phyloP scores from a whole-genome alignment of 2,329 filamentous ascomycete species.

The Blastomyces silverae region DNA sequence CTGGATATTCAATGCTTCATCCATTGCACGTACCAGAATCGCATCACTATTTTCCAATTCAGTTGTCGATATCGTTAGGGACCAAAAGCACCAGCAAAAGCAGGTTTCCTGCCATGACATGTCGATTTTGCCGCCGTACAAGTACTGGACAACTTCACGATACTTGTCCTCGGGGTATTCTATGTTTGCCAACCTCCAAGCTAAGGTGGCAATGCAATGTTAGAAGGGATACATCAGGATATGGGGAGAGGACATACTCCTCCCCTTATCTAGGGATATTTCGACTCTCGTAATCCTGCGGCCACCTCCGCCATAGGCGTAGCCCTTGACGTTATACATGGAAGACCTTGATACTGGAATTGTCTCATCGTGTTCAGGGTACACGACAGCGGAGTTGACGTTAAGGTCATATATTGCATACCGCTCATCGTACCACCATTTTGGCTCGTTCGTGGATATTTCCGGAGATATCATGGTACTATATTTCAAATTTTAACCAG shows the following conservation, averaged over 20 bases:
- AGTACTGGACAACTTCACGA: slow-evolving; percentile 54
- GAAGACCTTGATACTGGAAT: slow-evolving; percentile 47
- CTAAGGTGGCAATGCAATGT: slow-evolving; percentile 21
- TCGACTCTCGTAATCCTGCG: slow-evolving; percentile 75
- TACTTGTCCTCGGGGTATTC: slow-evolving; percentile 83
- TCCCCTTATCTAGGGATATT: slow-evolving; percentile 74
- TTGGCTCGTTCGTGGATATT: slow-evolving; percentile 62
- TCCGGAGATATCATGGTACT: slow-evolving; percentile 76
- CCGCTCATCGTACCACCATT: slow-evolving; percentile 80
- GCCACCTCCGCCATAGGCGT: slow-evolving; percentile 86
- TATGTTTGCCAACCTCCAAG: slow-evolving; percentile 70
- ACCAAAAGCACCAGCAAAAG: slow-evolving; percentile 94
- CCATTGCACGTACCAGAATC: slow-evolving; percentile 79
- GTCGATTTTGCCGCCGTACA: slow-evolving; percentile 72
- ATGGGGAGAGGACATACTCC: slow-evolving; percentile 36
- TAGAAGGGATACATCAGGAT: not conserved
- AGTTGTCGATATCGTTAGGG: slow-evolving; percentile 57
- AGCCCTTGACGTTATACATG: slow-evolving; percentile 64
- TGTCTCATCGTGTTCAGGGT: slow-evolving; percentile 69
- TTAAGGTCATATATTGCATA: slow-evolving; percentile 92
- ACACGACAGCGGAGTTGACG: slow-evolving; percentile 74
- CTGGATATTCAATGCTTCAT: slow-evolving; percentile 78
- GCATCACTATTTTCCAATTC: slow-evolving; percentile 61
- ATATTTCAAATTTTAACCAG: slow-evolving; percentile 10
- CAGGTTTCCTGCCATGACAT: slow-evolving; percentile 72